Evolutionary conservation across 331 rosid species (phyloP).

Genomic region (Malus hybrid): DNA sequence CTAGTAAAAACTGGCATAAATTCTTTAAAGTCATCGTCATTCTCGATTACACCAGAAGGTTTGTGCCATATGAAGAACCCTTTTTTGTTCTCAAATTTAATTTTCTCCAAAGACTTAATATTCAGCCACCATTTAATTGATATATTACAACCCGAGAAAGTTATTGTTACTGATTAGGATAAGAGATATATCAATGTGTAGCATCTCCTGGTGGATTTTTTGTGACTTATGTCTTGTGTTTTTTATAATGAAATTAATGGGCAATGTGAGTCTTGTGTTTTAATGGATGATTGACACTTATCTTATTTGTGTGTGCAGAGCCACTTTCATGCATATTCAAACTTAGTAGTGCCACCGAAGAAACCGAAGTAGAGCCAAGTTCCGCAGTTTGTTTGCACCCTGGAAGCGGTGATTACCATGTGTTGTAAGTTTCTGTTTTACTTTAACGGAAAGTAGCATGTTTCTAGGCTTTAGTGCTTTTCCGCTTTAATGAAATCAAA

Average conservation of each 20-base stretch:
- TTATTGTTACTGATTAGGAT: neutral
- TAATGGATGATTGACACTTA: neutral
- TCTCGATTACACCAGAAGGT: conserved; percentile 60
- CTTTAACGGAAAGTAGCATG: neutral
- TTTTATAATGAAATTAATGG: too few relatives aligned
- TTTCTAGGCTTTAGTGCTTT: neutral
- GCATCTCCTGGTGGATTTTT: neutral
- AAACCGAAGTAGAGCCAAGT: conserved; percentile 42
- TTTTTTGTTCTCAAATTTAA: neutral
- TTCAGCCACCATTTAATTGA: neutral
- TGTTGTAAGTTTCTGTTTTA: conserved; percentile 56
- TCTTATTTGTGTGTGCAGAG: conserved; percentile 47
- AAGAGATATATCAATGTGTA: neutral
- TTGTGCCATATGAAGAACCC: conserved; percentile 7
- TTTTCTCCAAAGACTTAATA: neutral
- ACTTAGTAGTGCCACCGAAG: conserved; percentile 72
- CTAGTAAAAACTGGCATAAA: conserved; percentile 64
- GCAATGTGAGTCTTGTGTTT: neutral
- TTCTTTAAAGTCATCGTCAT: conserved; percentile 50
- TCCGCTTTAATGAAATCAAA: too few relatives aligned
- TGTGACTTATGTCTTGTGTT: neutral
- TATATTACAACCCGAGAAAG: neutral
- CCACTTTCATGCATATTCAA: conserved; percentile 63
- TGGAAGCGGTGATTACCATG: conserved; percentile 77
- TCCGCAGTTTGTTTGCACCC: conserved; percentile 62